Conservation (phyloP, 768 basidiomycete genomes). For the Rhizopogon vinicolor region DNA sequence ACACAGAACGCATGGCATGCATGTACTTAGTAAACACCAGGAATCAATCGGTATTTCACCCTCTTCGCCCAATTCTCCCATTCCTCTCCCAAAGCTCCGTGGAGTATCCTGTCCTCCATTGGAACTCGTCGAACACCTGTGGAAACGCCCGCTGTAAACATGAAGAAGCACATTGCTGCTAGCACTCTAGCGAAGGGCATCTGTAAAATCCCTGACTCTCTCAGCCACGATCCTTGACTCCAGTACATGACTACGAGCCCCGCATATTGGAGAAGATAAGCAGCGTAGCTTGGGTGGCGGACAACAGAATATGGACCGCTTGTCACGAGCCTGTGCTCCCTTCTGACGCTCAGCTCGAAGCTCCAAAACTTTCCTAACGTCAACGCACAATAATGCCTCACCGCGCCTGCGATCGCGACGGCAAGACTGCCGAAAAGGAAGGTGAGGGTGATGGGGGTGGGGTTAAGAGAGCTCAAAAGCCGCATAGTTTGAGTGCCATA, state of each 20-base stretch:
- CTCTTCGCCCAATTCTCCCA: slow-evolving; percentile 27
- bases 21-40: slow-evolving; percentile 20
- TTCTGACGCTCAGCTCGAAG: slow-evolving; percentile 19
- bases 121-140: not conserved
- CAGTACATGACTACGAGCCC: slow-evolving; percentile 1
- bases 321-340: slow-evolving; percentile 21
- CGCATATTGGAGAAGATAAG: slow-evolving; percentile 1
- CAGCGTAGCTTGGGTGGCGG: slow-evolving; percentile 26
- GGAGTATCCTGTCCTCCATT: slow-evolving; percentile 26
- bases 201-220: slow-evolving; percentile 4
- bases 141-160: not conserved
- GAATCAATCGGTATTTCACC: slow-evolving; percentile 29
- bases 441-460: slow-evolving; percentile 2
- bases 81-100: slow-evolving; percentile 24
- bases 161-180: not conserved
- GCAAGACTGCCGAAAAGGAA: slow-evolving; percentile 15
- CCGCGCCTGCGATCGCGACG: slow-evolving; percentile 9
- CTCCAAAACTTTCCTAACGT: slow-evolving; percentile 22
- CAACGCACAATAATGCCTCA: slow-evolving; percentile 21
- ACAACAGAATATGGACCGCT: slow-evolving; percentile 23
- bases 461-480: not conserved
- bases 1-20: not conserved
- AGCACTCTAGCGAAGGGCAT: not conserved
- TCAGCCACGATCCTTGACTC: slow-evolving; percentile 7
- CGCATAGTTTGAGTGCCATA: no score